These are phyloP conservation scores for Aspergillus carbonarius DNA, from an alignment of 2,329 filamentous ascomycete species.

Conservation along the genomic window DNA sequence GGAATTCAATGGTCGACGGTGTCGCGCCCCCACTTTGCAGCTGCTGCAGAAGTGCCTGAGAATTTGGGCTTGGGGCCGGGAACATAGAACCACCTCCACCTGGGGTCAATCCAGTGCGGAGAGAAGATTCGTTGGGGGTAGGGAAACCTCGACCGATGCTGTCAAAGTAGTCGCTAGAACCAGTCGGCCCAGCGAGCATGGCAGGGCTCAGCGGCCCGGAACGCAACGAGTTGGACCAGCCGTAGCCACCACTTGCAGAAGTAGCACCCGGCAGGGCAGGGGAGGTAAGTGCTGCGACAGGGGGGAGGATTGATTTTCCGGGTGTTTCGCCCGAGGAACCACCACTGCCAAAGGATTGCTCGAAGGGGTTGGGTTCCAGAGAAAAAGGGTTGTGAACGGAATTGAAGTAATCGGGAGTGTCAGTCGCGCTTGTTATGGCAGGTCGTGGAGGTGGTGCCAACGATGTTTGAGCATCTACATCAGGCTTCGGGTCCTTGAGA, in stretches of 20 bases:
- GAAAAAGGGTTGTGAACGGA: conserved; percentile 55
- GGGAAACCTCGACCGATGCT: conserved; percentile 81
- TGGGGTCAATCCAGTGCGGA: conserved; percentile 87
- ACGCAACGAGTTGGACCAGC: conserved; percentile 84
- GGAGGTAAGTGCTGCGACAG: conserved; percentile 86
- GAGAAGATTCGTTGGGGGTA: conserved; percentile 92
- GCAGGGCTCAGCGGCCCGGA: conserved; percentile 93
- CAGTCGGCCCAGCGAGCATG: conserved; percentile 83
- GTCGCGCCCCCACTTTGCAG: conserved; percentile 80
- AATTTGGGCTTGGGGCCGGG: conserved; percentile 83
- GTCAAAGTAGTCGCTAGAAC: conserved; percentile 83
- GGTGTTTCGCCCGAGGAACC: conserved; percentile 68
- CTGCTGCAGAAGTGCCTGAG: conserved; percentile 76
- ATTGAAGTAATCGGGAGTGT: conserved; percentile 70
- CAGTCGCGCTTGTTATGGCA: conserved; percentile 50
- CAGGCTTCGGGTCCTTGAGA: conserved; percentile 36
- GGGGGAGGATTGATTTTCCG: conserved; percentile 76
- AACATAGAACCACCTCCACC: conserved; percentile 98
- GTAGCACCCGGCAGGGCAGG: conserved; percentile 78
- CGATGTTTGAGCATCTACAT: conserved; percentile 62
- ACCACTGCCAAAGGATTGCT: conserved; percentile 75
- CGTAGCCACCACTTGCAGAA: conserved; percentile 65
- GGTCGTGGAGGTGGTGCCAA: conserved; percentile 69
- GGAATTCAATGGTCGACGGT: conserved; percentile 88
- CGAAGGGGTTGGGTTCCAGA: conserved; percentile 90